These are phyloP conservation scores for Colletotrichum sp. DNA, from an alignment of 2,329 filamentous ascomycete species.

Conservation along the genomic window DNA sequence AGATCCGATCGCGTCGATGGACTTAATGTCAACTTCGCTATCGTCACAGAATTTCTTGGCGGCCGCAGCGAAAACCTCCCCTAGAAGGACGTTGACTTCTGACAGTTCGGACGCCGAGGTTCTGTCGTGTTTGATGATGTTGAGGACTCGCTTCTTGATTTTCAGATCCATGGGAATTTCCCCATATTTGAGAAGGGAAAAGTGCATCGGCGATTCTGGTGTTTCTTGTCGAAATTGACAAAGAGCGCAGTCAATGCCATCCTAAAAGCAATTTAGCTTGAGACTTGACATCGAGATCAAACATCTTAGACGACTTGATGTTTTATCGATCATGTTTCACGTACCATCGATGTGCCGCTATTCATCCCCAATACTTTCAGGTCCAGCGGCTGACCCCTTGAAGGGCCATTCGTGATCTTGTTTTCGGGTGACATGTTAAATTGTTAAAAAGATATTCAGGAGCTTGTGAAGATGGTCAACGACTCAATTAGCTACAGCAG, in stretches of 20 bases:
- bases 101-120: background rate
- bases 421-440: no score
- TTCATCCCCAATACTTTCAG: background rate
- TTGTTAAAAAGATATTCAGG: no score
- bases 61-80: background rate
- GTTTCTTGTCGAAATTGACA: background rate
- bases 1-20: slow-evolving; percentile 60
- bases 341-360: background rate
- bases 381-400: background rate
- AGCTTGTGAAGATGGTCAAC: no score
- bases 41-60: background rate
- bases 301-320: no score
- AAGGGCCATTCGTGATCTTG: no score
- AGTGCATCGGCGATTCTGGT: slow-evolving; percentile 54
- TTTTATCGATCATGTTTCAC: no score
- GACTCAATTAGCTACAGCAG: no score
- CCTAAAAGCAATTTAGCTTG: background rate
- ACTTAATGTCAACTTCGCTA: slow-evolving; percentile 21
- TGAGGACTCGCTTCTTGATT: slow-evolving; percentile 62
- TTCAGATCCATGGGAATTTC: slow-evolving; percentile 57
- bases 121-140: slow-evolving; percentile 59
- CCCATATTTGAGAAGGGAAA: slow-evolving; percentile 61
- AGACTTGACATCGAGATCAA: no score
- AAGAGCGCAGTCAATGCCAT: background rate
- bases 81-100: background rate